A percentile compares a stretch with the other conserved stretches of the same genome.
These are phyloP conservation scores for Raffaelea arxii DNA, from an alignment of 2,329 filamentous ascomycete species.

Conservation along the genomic window DNA sequence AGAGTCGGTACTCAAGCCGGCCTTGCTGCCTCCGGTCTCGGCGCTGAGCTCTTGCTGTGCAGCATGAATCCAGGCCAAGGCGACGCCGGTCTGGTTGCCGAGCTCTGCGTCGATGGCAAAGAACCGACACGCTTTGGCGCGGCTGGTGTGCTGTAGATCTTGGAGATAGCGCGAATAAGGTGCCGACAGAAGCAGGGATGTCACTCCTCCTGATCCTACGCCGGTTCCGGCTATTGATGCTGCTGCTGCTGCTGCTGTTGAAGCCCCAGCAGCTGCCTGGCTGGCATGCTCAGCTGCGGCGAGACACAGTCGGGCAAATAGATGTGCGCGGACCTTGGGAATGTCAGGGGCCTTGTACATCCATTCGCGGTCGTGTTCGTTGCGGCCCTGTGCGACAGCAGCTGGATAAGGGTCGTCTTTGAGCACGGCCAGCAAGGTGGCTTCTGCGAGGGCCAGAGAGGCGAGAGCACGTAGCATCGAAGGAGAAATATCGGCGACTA, in stretches of 20 bases:
- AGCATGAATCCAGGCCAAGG: constrained; percentile 76
- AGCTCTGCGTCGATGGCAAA: constrained; percentile 84
- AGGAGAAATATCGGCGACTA: constrained; percentile 44
- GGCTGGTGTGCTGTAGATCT: constrained; percentile 63
- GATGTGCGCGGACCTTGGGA: constrained; percentile 76
- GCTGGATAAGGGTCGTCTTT: constrained; percentile 93
- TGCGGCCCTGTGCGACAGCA: constrained; percentile 69
- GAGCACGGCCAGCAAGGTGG: constrained; percentile 77
- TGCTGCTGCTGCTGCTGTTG: constrained; percentile 20
- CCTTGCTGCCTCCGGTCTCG: constrained; percentile 20
- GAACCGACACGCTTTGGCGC: constrained; percentile 82
- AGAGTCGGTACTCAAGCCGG: constrained; percentile 1
- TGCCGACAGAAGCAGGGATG: constrained; percentile 30
- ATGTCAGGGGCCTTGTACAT: constrained; percentile 89
- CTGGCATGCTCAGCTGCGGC: constrained; percentile 81
- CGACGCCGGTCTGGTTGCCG: constrained; percentile 70
- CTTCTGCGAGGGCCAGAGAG: constrained; percentile 70
- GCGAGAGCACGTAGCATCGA: constrained; percentile 46
- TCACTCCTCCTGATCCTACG: constrained; percentile 20
- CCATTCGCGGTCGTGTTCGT: constrained; percentile 82
- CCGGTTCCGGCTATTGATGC: no score
- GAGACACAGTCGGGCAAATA: constrained; percentile 81
- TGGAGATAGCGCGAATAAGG: constrained; percentile 64
- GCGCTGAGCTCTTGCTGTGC: constrained; percentile 68
- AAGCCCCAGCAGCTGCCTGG: constrained; percentile 43